These are phyloP conservation scores for Hordeum pubiflorum DNA, from an alignment of 202 grass and related monocot species.

Conservation along the genomic window DNA sequence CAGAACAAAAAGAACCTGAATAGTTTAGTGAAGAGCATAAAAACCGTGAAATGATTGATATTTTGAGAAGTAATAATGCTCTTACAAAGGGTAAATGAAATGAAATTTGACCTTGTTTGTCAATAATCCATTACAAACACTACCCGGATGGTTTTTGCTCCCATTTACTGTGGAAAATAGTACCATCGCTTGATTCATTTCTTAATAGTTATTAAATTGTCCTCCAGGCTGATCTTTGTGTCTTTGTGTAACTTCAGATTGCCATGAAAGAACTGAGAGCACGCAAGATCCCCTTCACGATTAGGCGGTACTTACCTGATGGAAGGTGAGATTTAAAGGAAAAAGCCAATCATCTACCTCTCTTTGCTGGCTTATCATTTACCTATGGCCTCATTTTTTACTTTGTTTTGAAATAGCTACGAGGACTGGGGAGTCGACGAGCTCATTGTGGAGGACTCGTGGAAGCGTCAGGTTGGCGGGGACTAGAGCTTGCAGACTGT, in stretches of 20 bases:
- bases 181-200: background rate
- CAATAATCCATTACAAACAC: background rate
- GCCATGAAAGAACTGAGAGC: constrained; percentile 81
- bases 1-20: background rate
- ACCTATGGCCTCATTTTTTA: background rate
- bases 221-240: background rate
- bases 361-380: background rate
- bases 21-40: background rate
- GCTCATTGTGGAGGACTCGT: constrained; percentile 89
- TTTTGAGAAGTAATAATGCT: background rate
- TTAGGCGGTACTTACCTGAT: constrained; percentile 71
- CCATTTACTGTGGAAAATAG: background rate
- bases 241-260: constrained; percentile 45
- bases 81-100: background rate
- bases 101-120: background rate
- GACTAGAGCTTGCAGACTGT: constrained; percentile 26
- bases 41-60: background rate
- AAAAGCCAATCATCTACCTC: background rate
- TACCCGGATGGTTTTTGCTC: background rate
- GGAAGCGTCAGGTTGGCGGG: constrained; percentile 82
- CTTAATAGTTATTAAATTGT: background rate
- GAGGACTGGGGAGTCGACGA: constrained; percentile 92
- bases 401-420: constrained; percentile 38
- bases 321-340: constrained; percentile 44
- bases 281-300: constrained; percentile 89